These are phyloP conservation scores for Candida sp. DNA, from an alignment of 1,139 yeast genomes.

Conservation along the genomic window DNA sequence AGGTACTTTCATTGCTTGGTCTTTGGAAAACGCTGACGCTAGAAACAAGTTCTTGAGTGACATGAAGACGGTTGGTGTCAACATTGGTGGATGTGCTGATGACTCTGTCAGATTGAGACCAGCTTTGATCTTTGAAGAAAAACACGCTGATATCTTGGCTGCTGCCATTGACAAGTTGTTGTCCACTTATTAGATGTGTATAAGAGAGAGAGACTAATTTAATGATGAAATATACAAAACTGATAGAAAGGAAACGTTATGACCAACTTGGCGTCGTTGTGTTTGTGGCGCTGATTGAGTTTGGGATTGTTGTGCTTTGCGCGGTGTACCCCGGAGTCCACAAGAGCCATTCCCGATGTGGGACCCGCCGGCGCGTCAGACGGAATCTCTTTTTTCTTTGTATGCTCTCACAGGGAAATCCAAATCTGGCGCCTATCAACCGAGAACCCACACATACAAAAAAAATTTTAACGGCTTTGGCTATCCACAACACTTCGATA, in stretches of 20 bases:
- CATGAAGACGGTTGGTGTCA: slow-evolving; percentile 66
- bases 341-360: slow-evolving; percentile 1
- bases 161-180: slow-evolving; percentile 52
- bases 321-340: neutral
- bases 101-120: slow-evolving; percentile 80
- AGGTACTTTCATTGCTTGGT: slow-evolving; percentile 86
- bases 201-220: neutral
- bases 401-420: neutral
- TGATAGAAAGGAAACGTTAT: neutral
- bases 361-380: neutral
- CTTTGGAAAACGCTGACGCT: slow-evolving; percentile 52
- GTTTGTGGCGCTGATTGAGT: too few relatives aligned
- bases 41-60: slow-evolving; percentile 63
- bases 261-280: too few relatives aligned
- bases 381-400: neutral
- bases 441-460: neutral
- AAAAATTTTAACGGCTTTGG: neutral
- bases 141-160: slow-evolving; percentile 73
- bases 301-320: neutral
- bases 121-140: slow-evolving; percentile 71
- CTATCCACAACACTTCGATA: neutral
- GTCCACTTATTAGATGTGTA: slow-evolving; percentile 28
- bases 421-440: neutral
- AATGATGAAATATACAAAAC: neutral
- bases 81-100: slow-evolving; percentile 84